Percentiles rank a stretch among this genome's conserved stretches.
phyloP scores from a whole-genome alignment of 1,139 yeast species.

The Debaryomycetaceae sp. region DNA sequence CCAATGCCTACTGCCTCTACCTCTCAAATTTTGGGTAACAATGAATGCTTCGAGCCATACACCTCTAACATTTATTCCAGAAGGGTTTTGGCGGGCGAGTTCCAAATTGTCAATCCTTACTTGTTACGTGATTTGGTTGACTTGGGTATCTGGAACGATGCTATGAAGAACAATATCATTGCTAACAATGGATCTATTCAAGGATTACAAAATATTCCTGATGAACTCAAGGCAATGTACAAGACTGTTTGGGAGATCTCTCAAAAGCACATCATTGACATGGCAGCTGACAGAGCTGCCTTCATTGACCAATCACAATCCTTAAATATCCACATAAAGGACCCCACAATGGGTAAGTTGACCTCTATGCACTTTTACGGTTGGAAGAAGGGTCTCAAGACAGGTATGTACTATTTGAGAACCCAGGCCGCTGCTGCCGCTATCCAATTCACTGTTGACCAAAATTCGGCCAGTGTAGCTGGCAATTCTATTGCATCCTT shows the following conservation, averaged over 20 bases:
- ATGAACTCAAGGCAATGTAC: slow-evolving; percentile 71
- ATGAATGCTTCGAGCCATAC: slow-evolving; percentile 68
- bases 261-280: slow-evolving; percentile 80
- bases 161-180: slow-evolving; percentile 77
- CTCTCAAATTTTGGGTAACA: slow-evolving; percentile 58
- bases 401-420: slow-evolving; percentile 96
- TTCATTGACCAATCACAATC: slow-evolving; percentile 95
- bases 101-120: slow-evolving; percentile 84
- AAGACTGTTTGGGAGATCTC: slow-evolving; percentile 97
- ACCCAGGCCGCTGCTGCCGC: slow-evolving; percentile 64
- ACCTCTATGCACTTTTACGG: slow-evolving; percentile 98
- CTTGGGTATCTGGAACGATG: slow-evolving; percentile 76
- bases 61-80: slow-evolving; percentile 86
- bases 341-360: slow-evolving; percentile 89
- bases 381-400: slow-evolving; percentile 94
- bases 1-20: slow-evolving; percentile 69
- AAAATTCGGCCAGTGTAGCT: slow-evolving; percentile 38
- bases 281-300: slow-evolving; percentile 95
- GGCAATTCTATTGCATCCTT: slow-evolving; percentile 50
- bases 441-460: slow-evolving; percentile 57
- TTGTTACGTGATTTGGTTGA: slow-evolving; percentile 77
- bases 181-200: slow-evolving; percentile 86
- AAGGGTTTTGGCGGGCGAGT: slow-evolving; percentile 85
- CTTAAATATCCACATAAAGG: slow-evolving; percentile 77
- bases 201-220: slow-evolving; percentile 70